Evolutionary conservation across 2,329 filamentous ascomycete species (phyloP), one percentile per base, ranked within the genome.

Genomic region (Metarhizium robertsii): DNA sequence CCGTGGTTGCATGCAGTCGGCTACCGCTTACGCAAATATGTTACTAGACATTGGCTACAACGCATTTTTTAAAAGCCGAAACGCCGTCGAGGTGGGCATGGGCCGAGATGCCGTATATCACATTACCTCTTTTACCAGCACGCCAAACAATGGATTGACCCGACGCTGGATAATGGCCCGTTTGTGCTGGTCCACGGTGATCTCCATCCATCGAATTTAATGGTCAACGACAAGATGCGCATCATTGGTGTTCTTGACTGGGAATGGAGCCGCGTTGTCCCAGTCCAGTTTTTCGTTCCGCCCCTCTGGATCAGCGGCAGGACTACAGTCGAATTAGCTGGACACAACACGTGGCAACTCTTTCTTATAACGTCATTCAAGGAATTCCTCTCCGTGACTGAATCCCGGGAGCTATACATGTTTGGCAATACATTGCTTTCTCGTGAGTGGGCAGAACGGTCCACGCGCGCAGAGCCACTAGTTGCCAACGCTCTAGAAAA

Each of bases 401-500:
- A 49, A 13, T 14, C 47, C 7, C 47, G 13, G 32, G 47, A 49
- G 25, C 11, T 16, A 13, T 1, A 4, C 1, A 0, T 16, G 10
- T 49, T 1, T 6, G 25, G 25, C 0, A 7, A 49, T 8, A 6
- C 6, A 8, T 6, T 29, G 11, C 53, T 54, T 8, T 13, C 4
- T 6, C 20, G 7, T 4, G 53, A 54, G 34, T 54, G 46, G 53
- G 6, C 18, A 7, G 7, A 4, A 16, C 6, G 30, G 13, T 43
- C 8, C 18, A 4, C 32, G 11, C n/a, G 32, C n/a, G 53, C 45
- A 10, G 53, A 48, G 18, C 32, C 45, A 1, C 47, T 54, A 1
- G n/a, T 50, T 1, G 46, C 53, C 34, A 50, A 50, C 13, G 53
- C 53, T 20, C 20, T 54, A 16, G 53, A 54, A 14, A 54, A 54